A percentile compares a stretch with the other conserved stretches of the same genome.
Evolutionary conservation across 2,329 filamentous ascomycete species (phyloP).

Genomic region (Xylaria sp.): DNA sequence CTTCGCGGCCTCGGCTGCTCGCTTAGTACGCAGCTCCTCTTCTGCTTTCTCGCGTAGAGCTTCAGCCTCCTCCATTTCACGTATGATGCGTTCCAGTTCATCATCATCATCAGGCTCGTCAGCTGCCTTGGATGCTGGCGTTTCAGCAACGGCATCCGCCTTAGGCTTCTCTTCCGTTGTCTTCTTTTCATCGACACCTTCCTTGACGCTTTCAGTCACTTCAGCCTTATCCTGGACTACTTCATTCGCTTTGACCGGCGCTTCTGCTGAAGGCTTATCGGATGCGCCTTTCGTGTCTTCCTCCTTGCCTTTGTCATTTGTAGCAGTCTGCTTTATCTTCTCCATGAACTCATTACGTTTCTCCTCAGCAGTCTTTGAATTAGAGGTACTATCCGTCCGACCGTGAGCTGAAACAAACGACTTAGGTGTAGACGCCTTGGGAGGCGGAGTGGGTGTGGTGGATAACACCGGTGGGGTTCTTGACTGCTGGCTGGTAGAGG

Average conservation of each 20-base stretch:
- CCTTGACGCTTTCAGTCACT: constrained; percentile 50
- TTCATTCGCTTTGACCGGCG: constrained; percentile 41
- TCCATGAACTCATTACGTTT: constrained; percentile 84
- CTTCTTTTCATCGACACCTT: constrained; percentile 45
- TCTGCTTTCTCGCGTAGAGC: constrained; percentile 61
- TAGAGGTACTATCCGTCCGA: constrained; percentile 75
- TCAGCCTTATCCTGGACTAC: constrained; percentile 41
- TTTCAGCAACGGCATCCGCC: constrained; percentile 45
- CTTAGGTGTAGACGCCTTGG: constrained; percentile 72
- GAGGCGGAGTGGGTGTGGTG: constrained; percentile 81
- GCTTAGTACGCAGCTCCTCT: constrained; percentile 55
- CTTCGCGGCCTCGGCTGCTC: constrained; percentile 57
- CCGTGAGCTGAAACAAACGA: constrained; percentile 66
- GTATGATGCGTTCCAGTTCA: constrained; percentile 68
- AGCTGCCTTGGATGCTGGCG: constrained; percentile 51
- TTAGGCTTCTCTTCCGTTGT: constrained; percentile 46
- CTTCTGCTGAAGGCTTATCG: constrained; percentile 47
- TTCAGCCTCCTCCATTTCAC: constrained; percentile 69
- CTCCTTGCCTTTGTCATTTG: constrained; percentile 59
- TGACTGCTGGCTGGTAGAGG: constrained; percentile 63
- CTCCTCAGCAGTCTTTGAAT: constrained; percentile 80
- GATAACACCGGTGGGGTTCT: constrained; percentile 77
- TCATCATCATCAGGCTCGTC: constrained; percentile 64
- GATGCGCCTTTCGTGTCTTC: constrained; percentile 53
- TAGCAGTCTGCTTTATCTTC: constrained; percentile 73